Evolutionary conservation across 805 yeast genomes (phyloP), one percentile per base, ranked within the genome.

Genomic region (Kuraishia capsulata): DNA sequence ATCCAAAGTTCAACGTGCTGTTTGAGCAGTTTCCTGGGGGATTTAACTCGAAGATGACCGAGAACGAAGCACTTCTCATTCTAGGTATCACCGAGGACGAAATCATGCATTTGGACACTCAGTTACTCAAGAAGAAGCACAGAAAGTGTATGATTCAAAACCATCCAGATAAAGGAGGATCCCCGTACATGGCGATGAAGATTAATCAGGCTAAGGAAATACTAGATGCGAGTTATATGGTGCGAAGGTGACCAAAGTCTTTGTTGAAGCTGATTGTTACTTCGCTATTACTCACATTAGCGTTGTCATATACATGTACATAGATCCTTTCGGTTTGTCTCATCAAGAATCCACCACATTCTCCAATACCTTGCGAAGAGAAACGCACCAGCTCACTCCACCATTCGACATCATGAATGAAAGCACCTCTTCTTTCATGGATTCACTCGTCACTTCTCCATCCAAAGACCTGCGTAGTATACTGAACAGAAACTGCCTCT

Each of bases 81-180:
- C 59, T 83, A 37, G 75, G 73, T 43, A 77, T 83, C 40, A 64
- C 67, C 28, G 24, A 38, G 23, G 60, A 71, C 18, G 82, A 74
- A 40, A 72, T 81, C 36, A 59, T 76, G 38, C 59, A 64, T 39
- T 49, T 79, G 25, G 61, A 67, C 31, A 57, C 54, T 23, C 66
- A 67, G 10, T 53, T 72, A 46, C 64, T 90, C 47, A 81, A 80
- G 57, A 78, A 73, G 43, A 76, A 78, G 41, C 95, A 87, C 54
- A 69, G 95, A 51, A 64, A 63, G 43, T 69, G 81, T 53, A 87
- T 86, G 95, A 64, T 86, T 59, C 63, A 75, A 10, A 86, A 86
- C 56, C 96, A 86, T 54, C 95, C 96, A 1, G 96, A 86, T 57
- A 76, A 81, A 49, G 95, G 95, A 3, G 96, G 96, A 2, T 80